Evolutionary conservation across 2,329 filamentous ascomycete species (phyloP), one percentile per base, ranked within the genome.

Genomic region (Hypoxylon sp.): DNA sequence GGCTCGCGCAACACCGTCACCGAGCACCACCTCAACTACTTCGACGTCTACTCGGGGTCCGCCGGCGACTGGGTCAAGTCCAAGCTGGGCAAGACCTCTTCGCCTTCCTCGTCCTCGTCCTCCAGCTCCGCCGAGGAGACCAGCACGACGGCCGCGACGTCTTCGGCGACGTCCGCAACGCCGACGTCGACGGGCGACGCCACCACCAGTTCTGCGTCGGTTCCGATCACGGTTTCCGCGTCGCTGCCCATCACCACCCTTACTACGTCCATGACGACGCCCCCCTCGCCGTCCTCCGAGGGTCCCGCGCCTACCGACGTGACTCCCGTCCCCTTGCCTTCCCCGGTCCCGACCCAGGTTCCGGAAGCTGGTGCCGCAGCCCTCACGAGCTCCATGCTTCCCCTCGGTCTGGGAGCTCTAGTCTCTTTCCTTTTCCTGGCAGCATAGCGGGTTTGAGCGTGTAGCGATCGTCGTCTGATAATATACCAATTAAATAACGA

Each of bases 11-110:
- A 11, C 6, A 37, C 35, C 15, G 47, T 63, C 21, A 60, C 62
- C 26, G 62, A 67, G 9, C 45, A 66, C 7, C 71, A 73, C 53
- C 61, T 68, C 17, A 65, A 69, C 38, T 73, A 73, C 60, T 73
- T 72, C 46, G 63, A 72, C 13, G 13, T 65, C 7, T 71, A 68
- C 55, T 61, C 64, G 3, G 51, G 58, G 8, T 56, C 66, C 17
- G 70, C 70, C 5, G 70, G 59, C 1, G 53, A 53, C 3, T 73
- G 70, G 69, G 69, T 72, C 26, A 65, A 66, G 37, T 60, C 48
- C 11, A 67, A 48, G 42, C 6, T 60, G 13, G 38, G 21, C 9
- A 20, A 11, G 6, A 13, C 21, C n/a, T 8, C 21, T 2, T 29
- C 59, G 20, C 23, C 43, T 18, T 37, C 31, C 5, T 46, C 55